Evolutionary conservation across 2,329 filamentous ascomycete species (phyloP), one percentile per base, ranked within the genome.

Genomic region (Anisogramma anomala): DNA sequence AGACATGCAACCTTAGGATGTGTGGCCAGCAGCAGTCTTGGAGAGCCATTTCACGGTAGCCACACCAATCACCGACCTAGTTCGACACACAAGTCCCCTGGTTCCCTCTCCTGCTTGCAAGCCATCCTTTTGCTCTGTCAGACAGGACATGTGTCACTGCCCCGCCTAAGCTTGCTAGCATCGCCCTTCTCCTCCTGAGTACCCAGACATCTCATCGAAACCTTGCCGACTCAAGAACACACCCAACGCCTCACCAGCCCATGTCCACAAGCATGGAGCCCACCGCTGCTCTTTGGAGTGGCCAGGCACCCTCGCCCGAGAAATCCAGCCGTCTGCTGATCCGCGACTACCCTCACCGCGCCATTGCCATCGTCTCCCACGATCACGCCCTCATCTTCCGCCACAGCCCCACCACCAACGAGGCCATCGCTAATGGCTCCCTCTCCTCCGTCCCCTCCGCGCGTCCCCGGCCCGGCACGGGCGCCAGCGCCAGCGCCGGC

Each of bases 351-450:
- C 86, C 86, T 51, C 78, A 86, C 58, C 84, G 89, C 50, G 83
- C 86, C 50, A 86, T 96, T 58, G 86, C 86, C 49, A 79, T 96
- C 50, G 81, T 82, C 27, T 88, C 87, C 22, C 66, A 79, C 30
- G 74, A 79, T 15, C 82, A 94, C 61, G 82, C 81, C 55, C 72
- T 96, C 52, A 81, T 94, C 50, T 84, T 96, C 57, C 81, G 84
- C 48, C 79, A 91, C 65, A 86, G 74, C 58, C 67, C 76, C 35
- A 72, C 75, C 14, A 71, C 74, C n/a, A 72, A 65, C 58, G 80
- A 80, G 48, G 57, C 66, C 23, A 67, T 69, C 48, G 61, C 66
- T 39, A 77, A 78, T 64, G 72, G 72, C 48, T 78, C 72, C 34
- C 68, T 74, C 46, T 61, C 68, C 39, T 75, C 77, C 8, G 57